A percentile compares a stretch with the other conserved stretches of the same genome.
Conservation (phyloP, 257 asterid species). For the Oldenlandia corymbosa region DNA sequence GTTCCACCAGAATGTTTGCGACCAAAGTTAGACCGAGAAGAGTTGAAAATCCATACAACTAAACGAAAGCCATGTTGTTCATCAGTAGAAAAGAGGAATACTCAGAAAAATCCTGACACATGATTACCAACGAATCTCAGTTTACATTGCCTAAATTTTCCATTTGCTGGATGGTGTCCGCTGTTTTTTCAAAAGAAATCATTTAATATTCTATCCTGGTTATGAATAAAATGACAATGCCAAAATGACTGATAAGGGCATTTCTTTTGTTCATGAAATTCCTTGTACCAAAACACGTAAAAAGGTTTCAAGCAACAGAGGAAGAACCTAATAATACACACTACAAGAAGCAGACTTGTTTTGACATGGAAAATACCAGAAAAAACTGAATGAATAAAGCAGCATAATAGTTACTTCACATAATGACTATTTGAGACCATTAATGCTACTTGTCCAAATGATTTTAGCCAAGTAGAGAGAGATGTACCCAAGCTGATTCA, state of each 20-base stretch:
- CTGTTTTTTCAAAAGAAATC: no score
- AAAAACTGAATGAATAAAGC: not conserved
- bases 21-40: not conserved
- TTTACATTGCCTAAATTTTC: no score
- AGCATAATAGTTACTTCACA: not conserved
- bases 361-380: not conserved
- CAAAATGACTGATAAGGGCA: not conserved
- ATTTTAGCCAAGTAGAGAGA: not conserved
- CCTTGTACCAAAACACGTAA: not conserved
- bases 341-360: not conserved
- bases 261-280: not conserved
- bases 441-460: not conserved
- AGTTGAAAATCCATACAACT: not conserved
- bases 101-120: not conserved
- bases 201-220: no score
- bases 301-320: not conserved
- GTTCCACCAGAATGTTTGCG: slow-evolving; percentile 7
- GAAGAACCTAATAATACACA: not conserved
- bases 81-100: not conserved
- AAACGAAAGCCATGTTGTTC: not conserved
- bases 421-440: not conserved
- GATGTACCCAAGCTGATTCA: not conserved
- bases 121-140: no score
- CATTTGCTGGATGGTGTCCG: no score
- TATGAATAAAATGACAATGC: no score